Evolutionary conservation across 2,329 filamentous ascomycete species (phyloP), one percentile per base, ranked within the genome.

Genomic region (Ciborinia camelliae): DNA sequence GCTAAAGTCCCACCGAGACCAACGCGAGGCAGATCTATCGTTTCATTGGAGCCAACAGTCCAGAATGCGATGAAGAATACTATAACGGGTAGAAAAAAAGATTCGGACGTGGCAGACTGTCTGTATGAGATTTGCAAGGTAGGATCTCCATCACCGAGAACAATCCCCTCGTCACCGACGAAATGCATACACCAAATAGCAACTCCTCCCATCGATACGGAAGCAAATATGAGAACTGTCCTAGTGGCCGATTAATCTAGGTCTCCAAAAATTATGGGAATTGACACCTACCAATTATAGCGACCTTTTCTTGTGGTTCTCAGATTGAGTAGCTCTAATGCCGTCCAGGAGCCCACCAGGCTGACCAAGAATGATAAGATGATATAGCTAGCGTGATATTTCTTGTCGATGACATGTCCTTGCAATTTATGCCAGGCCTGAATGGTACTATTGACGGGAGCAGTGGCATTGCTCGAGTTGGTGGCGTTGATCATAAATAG

Each of bases 131-230:
- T 87, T 69, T 94, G 90, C 14, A 91, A 79, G 43, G 84, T 78
- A 15, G 78, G 68, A 66, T 85, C 77, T 47, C 89, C 89, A 68
- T 86, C 70, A 47, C 82, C 88, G 23, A 96, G 82, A 32, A 89
- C 80, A 67, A 94, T 90, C 18, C 91, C 91, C 61, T 89, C 83
- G 74, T 95, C 94, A 28, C 91, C 91, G 69, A 95, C 89, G 72
- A 90, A 94, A 74, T 95, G 91, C 84, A 90, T 90, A 71, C 84
- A 89, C 88, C 87, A 91, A 65, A 90, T 90, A 47, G 88, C 81
- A 67, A 91, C 86, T 3, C 87, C 89, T 9, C 89, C 89, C 88
- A 92, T 91, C 3, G 86, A 84, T 32, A 90, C 78, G 5, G 89
- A 85, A 7, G 89, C 84, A 43, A 84, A 83, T 15, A 87, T 70